Evolutionary conservation across 75 land plant species (phyloP).

Genomic region (Sequoiadendron giganteum): DNA sequence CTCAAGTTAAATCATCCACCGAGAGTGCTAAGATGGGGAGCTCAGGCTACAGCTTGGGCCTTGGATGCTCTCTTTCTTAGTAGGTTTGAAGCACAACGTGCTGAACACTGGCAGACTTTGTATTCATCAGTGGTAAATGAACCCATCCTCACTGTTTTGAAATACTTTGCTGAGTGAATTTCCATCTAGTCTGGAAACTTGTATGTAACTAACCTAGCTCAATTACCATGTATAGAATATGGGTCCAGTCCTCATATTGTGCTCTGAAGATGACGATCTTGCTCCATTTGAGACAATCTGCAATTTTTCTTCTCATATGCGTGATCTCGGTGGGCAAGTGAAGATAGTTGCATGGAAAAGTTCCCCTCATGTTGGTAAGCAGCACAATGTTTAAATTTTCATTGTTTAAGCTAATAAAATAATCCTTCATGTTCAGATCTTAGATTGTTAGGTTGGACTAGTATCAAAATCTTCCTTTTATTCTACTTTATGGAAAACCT

Average conservation of each 20-base stretch:
- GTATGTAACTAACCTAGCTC: neutral
- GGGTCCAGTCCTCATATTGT: constrained; percentile 77
- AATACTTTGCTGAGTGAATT: neutral
- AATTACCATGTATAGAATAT: constrained; percentile 39
- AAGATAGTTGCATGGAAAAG: constrained; percentile 60
- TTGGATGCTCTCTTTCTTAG: constrained; percentile 70
- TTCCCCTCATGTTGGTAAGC: constrained; percentile 84
- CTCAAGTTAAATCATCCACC: constrained; percentile 50
- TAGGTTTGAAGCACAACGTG: constrained; percentile 71
- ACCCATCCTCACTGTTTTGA: neutral
- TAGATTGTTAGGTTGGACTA: neutral
- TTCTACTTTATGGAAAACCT: neutral
- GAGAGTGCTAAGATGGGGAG: constrained; percentile 46
- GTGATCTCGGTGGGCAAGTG: constrained; percentile 67
- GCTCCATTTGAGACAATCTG: constrained; percentile 58
- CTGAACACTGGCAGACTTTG: constrained; percentile 81
- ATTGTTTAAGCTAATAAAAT: neutral
- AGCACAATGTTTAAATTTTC: neutral
- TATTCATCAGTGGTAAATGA: constrained; percentile 69
- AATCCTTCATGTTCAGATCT: neutral
- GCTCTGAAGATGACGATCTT: constrained; percentile 84
- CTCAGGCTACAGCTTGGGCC: constrained; percentile 46
- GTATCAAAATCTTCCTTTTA: neutral
- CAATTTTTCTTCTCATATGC: constrained; percentile 53
- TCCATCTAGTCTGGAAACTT: neutral